A percentile compares a stretch with the other conserved stretches of the same genome.
These are phyloP conservation scores for Mrakia blollopis DNA, from an alignment of 768 basidiomycete species.

Conservation along the genomic window DNA sequence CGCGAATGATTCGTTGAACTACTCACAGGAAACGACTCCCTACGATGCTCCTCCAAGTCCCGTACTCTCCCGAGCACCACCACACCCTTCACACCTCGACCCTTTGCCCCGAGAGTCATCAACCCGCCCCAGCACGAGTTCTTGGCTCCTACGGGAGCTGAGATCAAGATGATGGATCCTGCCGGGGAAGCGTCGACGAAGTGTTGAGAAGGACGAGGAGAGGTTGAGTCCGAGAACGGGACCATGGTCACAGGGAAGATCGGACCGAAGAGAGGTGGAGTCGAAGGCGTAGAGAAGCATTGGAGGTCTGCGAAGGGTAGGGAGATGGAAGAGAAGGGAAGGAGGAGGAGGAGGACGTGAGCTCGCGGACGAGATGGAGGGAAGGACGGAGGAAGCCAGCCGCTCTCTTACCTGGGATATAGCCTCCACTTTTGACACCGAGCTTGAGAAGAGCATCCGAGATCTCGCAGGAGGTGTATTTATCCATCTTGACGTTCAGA, in stretches of 20 bases:
- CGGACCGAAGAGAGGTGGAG: constrained; percentile 13
- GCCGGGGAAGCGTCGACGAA: constrained; percentile 21
- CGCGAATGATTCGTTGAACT: neutral
- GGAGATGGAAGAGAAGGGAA: neutral
- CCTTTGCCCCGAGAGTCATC: constrained; percentile 17
- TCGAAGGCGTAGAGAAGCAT: neutral
- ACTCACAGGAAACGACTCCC: constrained; percentile 22
- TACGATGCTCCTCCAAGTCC: constrained; percentile 23
- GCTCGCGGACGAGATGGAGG: neutral
- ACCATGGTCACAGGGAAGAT: constrained; percentile 21
- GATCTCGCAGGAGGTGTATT: constrained; percentile 27
- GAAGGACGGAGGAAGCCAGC: no score
- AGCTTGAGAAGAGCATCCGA: constrained; percentile 30
- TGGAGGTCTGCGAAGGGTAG: constrained; percentile 15
- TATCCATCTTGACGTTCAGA: neutral
- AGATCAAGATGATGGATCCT: constrained; percentile 21
- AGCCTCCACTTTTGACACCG: constrained; percentile 3
- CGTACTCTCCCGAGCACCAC: constrained; percentile 26
- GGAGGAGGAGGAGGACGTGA: neutral
- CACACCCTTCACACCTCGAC: constrained; percentile 13
- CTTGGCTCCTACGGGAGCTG: neutral
- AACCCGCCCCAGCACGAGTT: constrained; percentile 20
- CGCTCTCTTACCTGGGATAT: constrained; percentile 18
- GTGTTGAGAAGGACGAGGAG: constrained; percentile 8
- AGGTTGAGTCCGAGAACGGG: neutral